Evolutionary conservation across 768 basidiomycete genomes (phyloP).

Genomic region (Kwoniella europaea): DNA sequence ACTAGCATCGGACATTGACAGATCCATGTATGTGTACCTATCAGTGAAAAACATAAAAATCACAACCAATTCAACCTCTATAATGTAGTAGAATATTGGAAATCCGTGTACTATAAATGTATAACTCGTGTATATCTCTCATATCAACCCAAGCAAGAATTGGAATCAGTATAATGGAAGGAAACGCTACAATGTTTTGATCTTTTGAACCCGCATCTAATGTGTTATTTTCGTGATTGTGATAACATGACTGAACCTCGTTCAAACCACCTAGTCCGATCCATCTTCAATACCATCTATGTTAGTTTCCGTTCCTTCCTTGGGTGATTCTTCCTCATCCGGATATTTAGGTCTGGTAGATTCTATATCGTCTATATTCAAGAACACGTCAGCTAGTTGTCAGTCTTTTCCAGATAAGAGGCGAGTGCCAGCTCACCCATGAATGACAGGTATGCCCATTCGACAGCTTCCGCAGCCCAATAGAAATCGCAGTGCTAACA

Average conservation of each 20-base stretch:
- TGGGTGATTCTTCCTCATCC: constrained; percentile 45
- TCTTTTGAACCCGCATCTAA: too few relatives aligned
- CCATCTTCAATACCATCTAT: constrained; percentile 1
- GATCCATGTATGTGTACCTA: too few relatives aligned
- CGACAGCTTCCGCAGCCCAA: constrained; percentile 63
- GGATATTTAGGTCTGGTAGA: constrained; percentile 58
- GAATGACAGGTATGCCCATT: constrained; percentile 60
- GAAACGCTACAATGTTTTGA: too few relatives aligned
- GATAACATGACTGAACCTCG: too few relatives aligned
- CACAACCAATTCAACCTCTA: neutral
- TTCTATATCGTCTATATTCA: constrained; percentile 59
- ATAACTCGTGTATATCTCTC: neutral
- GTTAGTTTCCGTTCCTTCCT: constrained; percentile 21
- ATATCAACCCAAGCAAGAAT: neutral
- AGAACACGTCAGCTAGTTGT: constrained; percentile 1
- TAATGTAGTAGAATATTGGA: neutral
- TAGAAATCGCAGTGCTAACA: constrained; percentile 57
- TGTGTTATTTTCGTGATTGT: too few relatives aligned
- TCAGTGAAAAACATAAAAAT: neutral
- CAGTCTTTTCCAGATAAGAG: neutral
- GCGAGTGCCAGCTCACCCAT: constrained; percentile 38
- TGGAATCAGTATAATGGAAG: neutral
- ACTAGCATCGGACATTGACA: neutral
- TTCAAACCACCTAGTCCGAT: neutral
- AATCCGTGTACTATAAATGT: neutral